Conservation (phyloP, 78 protist species). For the Guillardia theta region DNA sequence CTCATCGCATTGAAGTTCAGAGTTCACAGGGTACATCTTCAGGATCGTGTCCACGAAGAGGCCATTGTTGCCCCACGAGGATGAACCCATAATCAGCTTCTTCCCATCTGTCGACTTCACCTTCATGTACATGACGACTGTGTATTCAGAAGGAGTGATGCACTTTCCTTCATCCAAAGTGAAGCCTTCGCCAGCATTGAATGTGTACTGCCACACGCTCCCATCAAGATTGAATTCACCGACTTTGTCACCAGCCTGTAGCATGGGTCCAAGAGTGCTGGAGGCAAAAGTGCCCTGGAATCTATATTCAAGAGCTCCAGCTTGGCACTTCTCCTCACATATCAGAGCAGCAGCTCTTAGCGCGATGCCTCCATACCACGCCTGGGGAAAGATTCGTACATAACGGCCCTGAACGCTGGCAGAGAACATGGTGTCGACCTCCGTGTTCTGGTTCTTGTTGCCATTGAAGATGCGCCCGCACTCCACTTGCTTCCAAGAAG, state of each 20-base stretch:
- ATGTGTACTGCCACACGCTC: background rate
- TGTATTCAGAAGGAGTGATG: background rate
- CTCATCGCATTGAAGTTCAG: background rate
- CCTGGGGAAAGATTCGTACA: background rate
- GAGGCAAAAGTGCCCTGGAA: background rate
- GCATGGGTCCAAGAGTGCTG: background rate
- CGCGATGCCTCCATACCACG: background rate
- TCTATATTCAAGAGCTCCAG: background rate
- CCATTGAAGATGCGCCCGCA: background rate
- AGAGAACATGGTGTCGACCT: background rate
- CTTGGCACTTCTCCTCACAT: background rate
- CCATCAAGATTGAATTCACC: background rate
- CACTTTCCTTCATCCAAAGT: background rate
- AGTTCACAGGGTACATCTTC: background rate
- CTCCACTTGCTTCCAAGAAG: background rate
- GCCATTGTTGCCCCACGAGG: background rate
- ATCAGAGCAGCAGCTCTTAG: background rate
- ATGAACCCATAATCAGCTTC: background rate
- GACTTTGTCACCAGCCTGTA: background rate
- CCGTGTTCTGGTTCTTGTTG: background rate
- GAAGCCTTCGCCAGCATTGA: background rate
- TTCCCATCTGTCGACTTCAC: background rate
- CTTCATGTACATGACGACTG: background rate
- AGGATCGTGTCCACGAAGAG: background rate
- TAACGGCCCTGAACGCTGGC: background rate